Base-by-base conservation (phyloP, 164 flowering plant species). In the Stephania cephalantha region DNA sequence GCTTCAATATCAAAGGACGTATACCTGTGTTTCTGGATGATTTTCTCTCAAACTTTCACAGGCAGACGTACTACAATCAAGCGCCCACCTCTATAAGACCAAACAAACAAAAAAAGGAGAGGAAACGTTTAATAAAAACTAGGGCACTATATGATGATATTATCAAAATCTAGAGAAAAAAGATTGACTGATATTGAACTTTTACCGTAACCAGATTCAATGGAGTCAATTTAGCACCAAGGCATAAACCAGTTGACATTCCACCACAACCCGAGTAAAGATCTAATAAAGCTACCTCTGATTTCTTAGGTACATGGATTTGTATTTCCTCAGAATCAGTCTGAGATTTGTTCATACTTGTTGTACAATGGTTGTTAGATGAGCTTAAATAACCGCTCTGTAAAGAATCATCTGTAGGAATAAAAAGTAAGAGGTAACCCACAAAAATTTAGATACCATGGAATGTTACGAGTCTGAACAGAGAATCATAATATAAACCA, bases 201-300 rank as follows among this genome's bases (percentile, higher is more conserved):
- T 44, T 80, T 88, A 95, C 98, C 84, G 97, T 90, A 18, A 83
- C 87, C 58, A 95, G 87, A 85, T 87, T 79, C 71, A 87, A 68
- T 42, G 85, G 79, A 74, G 93, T 85, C 65, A 86, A 78, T 83
- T 88, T 90, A 71, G 97, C 88, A 72, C 98, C 97, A 75, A 91
- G 85, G 77, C 89, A 87, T 77, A 95, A 82, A 65, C 98, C 98
- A 82, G 93, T 91, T 53, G 98, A 95, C 97, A 95, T 95, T 78
- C 94, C 98, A 77, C 90, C 89, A 78, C 90, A 89, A 55, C 92
- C 90, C 78, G 87, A 79, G 76, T 83, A 89, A 31, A 89, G 81
- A 79, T 90, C 98, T 74, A 95, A 78, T 25, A 95, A 70, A 17
- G 86, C 53, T 76, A 89, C 73, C 71, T 88, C 90, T 66, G 79